A percentile compares a stretch with the other conserved stretches of the same genome.
phyloP scores from a whole-genome alignment of 768 basidiomycete species.

The Kwoniella europaea region DNA sequence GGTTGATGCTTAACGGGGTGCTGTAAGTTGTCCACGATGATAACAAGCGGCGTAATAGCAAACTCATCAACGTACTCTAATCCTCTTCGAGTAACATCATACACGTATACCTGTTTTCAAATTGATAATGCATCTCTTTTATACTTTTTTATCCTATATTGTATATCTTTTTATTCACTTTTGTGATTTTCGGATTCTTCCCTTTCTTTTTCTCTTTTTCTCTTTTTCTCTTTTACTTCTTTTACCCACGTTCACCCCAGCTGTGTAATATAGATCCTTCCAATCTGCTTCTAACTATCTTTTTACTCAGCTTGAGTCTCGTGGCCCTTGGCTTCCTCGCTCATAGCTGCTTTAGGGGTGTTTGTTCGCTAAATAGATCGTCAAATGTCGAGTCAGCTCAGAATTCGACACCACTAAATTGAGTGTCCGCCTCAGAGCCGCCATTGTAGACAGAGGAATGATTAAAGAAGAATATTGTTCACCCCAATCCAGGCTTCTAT shows the following conservation, averaged over 20 bases:
- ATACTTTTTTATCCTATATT: not conserved
- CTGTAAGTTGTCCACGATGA: no score
- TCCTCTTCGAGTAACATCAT: no score
- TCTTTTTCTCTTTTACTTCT: conserved; percentile 1
- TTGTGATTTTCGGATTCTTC: not conserved
- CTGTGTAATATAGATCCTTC: not conserved
- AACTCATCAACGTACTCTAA: no score
- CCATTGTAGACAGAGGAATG: no score
- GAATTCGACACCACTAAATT: no score
- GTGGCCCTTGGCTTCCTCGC: conserved; percentile 24
- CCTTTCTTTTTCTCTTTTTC: not conserved
- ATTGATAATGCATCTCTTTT: not conserved
- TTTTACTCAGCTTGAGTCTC: conserved; percentile 2
- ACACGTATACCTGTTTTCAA: no score
- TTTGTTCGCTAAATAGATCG: conserved; percentile 16
- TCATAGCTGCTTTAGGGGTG: conserved; percentile 32
- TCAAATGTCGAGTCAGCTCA: not conserved
- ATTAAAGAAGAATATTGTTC: no score
- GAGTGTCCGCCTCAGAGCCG: no score
- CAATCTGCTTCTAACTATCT: not conserved
- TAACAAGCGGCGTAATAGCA: no score
- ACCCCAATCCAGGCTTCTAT: not conserved
- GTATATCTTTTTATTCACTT: not conserved
- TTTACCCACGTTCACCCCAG: not conserved
- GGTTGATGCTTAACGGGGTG: no score